Evolutionary conservation across 2,329 filamentous ascomycete genomes (phyloP).

Genomic region (Teratosphaeria viscida): DNA sequence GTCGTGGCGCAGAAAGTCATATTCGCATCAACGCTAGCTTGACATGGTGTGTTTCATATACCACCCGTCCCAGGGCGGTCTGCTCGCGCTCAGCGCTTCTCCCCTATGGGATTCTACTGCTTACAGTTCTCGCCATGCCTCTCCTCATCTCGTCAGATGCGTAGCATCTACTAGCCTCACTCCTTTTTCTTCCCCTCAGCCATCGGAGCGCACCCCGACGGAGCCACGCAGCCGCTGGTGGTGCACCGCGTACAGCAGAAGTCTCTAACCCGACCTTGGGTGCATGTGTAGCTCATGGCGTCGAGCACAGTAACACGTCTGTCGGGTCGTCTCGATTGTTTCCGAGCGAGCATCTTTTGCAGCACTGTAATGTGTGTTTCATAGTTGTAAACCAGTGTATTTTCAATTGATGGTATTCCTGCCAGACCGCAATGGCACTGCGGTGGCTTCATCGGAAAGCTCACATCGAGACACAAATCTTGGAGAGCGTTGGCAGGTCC

Average conservation of each 20-base stretch:
- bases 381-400: background rate
- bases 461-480: background rate
- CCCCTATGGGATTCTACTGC: too few species aligned
- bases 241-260: background rate
- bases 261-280: background rate
- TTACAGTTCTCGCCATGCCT: background rate
- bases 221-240: background rate
- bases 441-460: background rate
- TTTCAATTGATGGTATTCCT: background rate
- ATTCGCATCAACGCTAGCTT: too few species aligned
- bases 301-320: background rate
- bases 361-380: background rate
- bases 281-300: background rate
- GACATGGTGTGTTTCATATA: too few species aligned
- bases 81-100: too few species aligned
- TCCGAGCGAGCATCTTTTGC: background rate
- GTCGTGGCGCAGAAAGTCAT: too few species aligned
- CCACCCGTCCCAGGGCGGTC: too few species aligned
- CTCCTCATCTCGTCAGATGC: background rate
- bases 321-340: background rate
- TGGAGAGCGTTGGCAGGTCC: background rate
- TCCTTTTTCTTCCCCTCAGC: background rate
- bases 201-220: background rate
- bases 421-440: background rate
- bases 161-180: background rate